phyloP scores from a whole-genome alignment of 495 filamentous ascomycete species.

The Penicillium chermesinum region DNA sequence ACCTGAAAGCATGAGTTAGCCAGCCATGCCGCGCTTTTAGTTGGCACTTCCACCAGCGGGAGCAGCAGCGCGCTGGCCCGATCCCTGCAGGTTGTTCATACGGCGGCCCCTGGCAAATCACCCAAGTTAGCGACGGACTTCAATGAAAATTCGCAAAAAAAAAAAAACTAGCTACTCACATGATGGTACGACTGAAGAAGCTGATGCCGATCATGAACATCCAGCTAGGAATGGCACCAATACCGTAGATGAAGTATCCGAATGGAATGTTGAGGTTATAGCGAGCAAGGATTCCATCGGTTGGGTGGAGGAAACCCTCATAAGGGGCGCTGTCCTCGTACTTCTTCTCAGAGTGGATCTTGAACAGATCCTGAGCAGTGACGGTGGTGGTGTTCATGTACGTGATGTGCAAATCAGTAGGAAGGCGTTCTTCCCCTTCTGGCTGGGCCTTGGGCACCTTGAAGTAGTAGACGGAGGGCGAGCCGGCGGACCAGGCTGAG shows the following conservation, averaged over 20 bases:
- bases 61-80: slow-evolving; percentile 20
- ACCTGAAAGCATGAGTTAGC: slow-evolving; percentile 7
- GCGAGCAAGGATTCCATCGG: slow-evolving; percentile 65
- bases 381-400: slow-evolving; percentile 62
- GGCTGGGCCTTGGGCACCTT: slow-evolving; percentile 57
- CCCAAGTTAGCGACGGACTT: slow-evolving; percentile 14
- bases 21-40: slow-evolving; percentile 9
- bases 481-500: slow-evolving; percentile 69
- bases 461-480: slow-evolving; percentile 69
- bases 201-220: slow-evolving; percentile 75
- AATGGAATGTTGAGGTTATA: slow-evolving; percentile 57
- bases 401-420: slow-evolving; percentile 50
- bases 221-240: slow-evolving; percentile 61
- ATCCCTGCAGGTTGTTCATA: slow-evolving; percentile 27
- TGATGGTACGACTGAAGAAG: slow-evolving; percentile 74
- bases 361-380: slow-evolving; percentile 55
- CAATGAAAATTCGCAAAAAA: neutral
- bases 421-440: slow-evolving; percentile 31
- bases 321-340: slow-evolving; percentile 52
- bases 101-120: slow-evolving; percentile 34
- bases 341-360: slow-evolving; percentile 58
- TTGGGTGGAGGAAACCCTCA: slow-evolving; percentile 76
- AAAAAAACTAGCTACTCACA: slow-evolving; percentile 56
- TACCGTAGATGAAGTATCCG: slow-evolving; percentile 61
- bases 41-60: slow-evolving; percentile 23